These are phyloP conservation scores for Cryptosporidium andersoni DNA, from an alignment of 169 alveolate genomes.

Conservation along the genomic window DNA sequence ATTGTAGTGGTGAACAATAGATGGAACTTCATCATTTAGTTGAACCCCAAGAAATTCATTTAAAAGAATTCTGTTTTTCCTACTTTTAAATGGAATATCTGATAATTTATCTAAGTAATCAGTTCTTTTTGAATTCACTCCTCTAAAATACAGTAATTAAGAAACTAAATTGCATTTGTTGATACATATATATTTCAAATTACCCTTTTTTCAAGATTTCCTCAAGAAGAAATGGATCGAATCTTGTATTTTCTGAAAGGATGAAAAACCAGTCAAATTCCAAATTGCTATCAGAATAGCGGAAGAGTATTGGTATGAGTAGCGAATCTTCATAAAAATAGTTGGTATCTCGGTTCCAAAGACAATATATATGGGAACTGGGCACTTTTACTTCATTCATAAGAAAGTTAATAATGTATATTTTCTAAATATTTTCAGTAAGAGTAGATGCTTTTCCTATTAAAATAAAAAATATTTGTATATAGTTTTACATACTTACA, in stretches of 20 bases:
- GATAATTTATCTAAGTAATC: no score
- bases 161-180: constrained; percentile 15
- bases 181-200: constrained; percentile 17
- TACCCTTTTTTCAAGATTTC: constrained; percentile 9
- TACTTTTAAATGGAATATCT: no score
- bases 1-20: constrained; percentile 65
- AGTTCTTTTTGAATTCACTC: no score
- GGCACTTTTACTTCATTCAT: constrained; percentile 27
- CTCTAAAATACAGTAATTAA: no score
- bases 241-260: constrained; percentile 27
- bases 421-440: constrained; percentile 1
- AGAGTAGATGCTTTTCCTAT: not conserved
- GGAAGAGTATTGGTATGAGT: constrained; percentile 29
- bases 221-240: constrained; percentile 18
- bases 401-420: constrained; percentile 34
- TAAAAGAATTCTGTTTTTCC: not conserved
- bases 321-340: constrained; percentile 34
- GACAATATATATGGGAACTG: constrained; percentile 15
- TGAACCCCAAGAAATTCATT: constrained; percentile 46
- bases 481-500: constrained; percentile 23
- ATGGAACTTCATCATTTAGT: constrained; percentile 34
- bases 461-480: not conserved
- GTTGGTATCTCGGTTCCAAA: constrained; percentile 2
- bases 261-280: constrained; percentile 67
- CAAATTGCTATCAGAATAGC: constrained; percentile 17